Base-by-base conservation (phyloP, 345 rosid species). In the Camelina hispida region DNA sequence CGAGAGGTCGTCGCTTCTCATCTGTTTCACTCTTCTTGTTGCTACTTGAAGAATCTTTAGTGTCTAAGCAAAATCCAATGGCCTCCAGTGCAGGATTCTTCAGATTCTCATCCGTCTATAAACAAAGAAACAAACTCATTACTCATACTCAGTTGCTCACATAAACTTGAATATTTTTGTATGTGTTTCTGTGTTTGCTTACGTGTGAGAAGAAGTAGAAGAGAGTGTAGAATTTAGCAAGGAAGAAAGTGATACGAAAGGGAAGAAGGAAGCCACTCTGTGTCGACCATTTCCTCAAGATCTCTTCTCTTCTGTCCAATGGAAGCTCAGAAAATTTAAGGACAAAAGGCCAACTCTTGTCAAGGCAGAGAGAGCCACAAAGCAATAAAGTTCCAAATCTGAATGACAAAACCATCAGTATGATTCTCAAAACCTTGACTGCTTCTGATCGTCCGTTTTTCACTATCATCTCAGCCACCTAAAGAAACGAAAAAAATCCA, bases 361-460 rank as follows among this genome's bases (percentile, higher is more conserved):
- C 87, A 55, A 86, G 78, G 81, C 89, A 87, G 59, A 78, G 44
- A 23, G 73, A 78, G 54, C 97, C 96, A 70, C 95, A 89, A 9
- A 91, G 88, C 75, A 89, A 69, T 20, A 89, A 62, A 20, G 95
- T 87, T 30, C 93, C 95, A 56, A 89, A 30, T 76, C 97, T 85
- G 75, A 66, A 90, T 15, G 93, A 86, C 7, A 93, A 72, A 44
- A 86, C 7, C 73, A 40, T 82, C 79, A 90, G 35, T 53, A 80
- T 79, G 44, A 84, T 42, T 55, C 74, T 77, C 67, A 83, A 82
- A 15, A 85, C 2, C 9, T 71, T 66, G 66, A 87, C 74, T 17
- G 80, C 89, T 62, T 71, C 68, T 48, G 78, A 62, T 35, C 60
- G 12, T 12, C 82, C 83, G 75, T 84, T 81, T 68, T 71, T 81